These are phyloP conservation scores for Hypoxylon cercidicola DNA, from an alignment of 495 filamentous ascomycete genomes.

Conservation along the genomic window DNA sequence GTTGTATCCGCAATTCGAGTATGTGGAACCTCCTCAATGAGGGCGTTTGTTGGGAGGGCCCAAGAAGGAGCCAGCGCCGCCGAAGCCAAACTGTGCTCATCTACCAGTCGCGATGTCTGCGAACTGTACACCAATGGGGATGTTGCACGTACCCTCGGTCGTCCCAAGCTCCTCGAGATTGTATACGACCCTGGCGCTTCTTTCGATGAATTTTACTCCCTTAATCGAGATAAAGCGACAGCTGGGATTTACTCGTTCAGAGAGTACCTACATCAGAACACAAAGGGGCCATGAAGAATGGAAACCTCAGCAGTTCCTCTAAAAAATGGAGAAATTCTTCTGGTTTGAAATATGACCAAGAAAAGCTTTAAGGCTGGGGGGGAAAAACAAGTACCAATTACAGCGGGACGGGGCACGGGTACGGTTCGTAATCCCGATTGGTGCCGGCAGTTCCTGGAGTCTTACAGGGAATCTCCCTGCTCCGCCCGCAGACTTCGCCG, in stretches of 20 bases:
- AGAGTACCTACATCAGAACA: slow-evolving; percentile 30
- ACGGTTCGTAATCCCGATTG: no score
- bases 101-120: slow-evolving; percentile 48
- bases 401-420: slow-evolving; percentile 38
- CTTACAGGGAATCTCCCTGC: no score
- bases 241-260: slow-evolving; percentile 41
- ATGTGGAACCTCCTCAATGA: slow-evolving; percentile 55
- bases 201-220: slow-evolving; percentile 26
- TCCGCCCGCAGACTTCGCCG: no score
- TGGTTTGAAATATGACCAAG: not conserved
- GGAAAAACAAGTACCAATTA: no score
- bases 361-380: slow-evolving; percentile 6
- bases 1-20: slow-evolving; percentile 61
- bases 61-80: slow-evolving; percentile 50
- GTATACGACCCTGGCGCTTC: slow-evolving; percentile 46
- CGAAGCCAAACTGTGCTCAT: slow-evolving; percentile 50
- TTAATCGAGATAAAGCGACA: slow-evolving; percentile 7
- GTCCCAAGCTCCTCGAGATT: slow-evolving; percentile 50
- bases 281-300: not conserved
- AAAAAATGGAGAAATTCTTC: not conserved
- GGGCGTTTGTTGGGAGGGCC: slow-evolving; percentile 61
- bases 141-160: slow-evolving; percentile 44
- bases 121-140: slow-evolving; percentile 58
- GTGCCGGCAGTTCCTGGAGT: no score
- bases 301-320: not conserved